A percentile compares a stretch with the other conserved stretches of the same genome.
These are phyloP conservation scores for Xerocomellus chrysenteron DNA, from an alignment of 768 basidiomycete species.

Conservation along the genomic window DNA sequence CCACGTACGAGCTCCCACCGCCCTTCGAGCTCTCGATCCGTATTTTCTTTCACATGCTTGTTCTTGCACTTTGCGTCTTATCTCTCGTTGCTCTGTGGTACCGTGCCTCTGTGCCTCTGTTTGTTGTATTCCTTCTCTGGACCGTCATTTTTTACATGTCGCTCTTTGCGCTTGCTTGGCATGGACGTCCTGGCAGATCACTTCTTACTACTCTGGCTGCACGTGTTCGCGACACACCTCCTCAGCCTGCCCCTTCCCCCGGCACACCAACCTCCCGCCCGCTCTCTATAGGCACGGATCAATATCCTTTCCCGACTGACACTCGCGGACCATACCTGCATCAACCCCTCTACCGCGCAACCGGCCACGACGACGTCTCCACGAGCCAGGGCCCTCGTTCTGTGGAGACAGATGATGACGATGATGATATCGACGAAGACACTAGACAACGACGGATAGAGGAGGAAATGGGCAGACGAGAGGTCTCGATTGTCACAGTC, in stretches of 20 bases:
- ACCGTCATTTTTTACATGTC: conserved; percentile 53
- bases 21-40: conserved; percentile 44
- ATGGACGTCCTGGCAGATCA: conserved; percentile 56
- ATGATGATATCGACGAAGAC: conserved; percentile 75
- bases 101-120: conserved; percentile 51
- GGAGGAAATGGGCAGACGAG: conserved; percentile 77
- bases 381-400: conserved; percentile 43
- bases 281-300: conserved; percentile 41
- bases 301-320: conserved; percentile 46
- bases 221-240: conserved; percentile 40
- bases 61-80: conserved; percentile 59
- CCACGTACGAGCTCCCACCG: conserved; percentile 34
- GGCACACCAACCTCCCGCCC: conserved; percentile 40
- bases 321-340: conserved; percentile 63
- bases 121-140: conserved; percentile 67
- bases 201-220: conserved; percentile 49
- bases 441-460: conserved; percentile 73
- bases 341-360: conserved; percentile 58
- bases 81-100: conserved; percentile 60
- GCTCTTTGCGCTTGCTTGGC: conserved; percentile 56
- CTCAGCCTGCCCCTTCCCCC: conserved; percentile 33
- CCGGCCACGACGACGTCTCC: conserved; percentile 44
- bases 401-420: conserved; percentile 56
- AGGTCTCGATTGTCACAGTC: conserved; percentile 77
- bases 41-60: conserved; percentile 52